phyloP scores from a whole-genome alignment of 2,329 filamentous ascomycete species.

The Penicillium sp. region DNA sequence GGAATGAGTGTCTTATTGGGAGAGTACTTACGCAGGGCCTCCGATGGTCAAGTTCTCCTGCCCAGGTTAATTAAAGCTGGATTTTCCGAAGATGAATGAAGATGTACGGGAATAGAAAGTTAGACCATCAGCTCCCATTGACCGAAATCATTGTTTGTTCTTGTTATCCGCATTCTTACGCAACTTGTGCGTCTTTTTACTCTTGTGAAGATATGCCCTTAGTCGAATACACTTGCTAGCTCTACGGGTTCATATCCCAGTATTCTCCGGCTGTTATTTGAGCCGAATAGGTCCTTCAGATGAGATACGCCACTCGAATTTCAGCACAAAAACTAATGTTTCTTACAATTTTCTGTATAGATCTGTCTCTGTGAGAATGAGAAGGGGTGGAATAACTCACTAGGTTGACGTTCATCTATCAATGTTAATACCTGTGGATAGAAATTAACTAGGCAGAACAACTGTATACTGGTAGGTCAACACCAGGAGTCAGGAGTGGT shows the following conservation, averaged over 20 bases:
- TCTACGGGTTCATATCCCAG: background rate
- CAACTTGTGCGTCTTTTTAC: background rate
- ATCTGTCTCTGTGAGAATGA: background rate
- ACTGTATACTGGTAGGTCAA: too few relatives aligned
- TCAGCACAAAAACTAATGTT: background rate
- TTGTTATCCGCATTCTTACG: too few relatives aligned
- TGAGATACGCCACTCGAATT: background rate
- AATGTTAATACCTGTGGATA: background rate
- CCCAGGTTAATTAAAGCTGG: constrained; percentile 15
- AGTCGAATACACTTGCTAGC: background rate
- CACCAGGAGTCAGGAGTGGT: too few relatives aligned
- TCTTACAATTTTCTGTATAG: too few relatives aligned
- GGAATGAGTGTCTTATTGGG: constrained; percentile 22
- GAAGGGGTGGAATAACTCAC: background rate
- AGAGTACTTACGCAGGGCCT: constrained; percentile 16
- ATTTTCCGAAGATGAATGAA: background rate
- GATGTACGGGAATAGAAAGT: background rate
- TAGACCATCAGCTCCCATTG: background rate
- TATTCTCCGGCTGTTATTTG: too few relatives aligned
- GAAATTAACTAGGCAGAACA: background rate
- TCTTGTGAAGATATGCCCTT: background rate
- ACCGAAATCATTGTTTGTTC: background rate
- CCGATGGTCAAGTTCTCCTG: constrained; percentile 17
- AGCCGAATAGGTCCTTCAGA: background rate
- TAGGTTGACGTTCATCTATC: background rate